Percentiles rank a stretch among this genome's conserved stretches.
Conservation (phyloP, 345 rosid genomes). For the Psidium guajava region DNA sequence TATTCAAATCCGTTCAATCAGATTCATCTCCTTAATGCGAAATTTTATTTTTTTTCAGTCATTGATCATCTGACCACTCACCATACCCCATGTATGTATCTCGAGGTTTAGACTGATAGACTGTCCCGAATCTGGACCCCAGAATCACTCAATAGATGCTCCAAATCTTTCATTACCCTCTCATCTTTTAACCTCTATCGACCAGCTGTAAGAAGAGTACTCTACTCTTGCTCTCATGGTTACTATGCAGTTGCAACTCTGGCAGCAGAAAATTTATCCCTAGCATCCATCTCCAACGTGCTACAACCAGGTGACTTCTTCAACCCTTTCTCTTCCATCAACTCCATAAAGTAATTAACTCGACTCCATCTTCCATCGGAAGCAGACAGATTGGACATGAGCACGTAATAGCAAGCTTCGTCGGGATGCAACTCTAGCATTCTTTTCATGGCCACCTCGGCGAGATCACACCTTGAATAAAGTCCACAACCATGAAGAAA, state of each 20-base stretch:
- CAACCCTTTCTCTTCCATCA: conserved; percentile 62
- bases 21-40: not conserved
- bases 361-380: conserved; percentile 75
- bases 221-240: not conserved
- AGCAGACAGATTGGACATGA: conserved; percentile 67
- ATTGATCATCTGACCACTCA: not conserved
- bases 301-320: conserved; percentile 52
- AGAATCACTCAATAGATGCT: not conserved
- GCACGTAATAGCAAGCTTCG: conserved; percentile 72
- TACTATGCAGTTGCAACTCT: conserved; percentile 8
- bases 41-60: not conserved
- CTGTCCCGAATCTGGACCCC: not conserved
- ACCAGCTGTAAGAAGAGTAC: not conserved
- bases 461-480: conserved; percentile 80
- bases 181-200: not conserved
- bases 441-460: conserved; percentile 49
- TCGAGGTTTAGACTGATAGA: not conserved
- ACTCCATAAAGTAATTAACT: conserved; percentile 47
- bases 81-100: not conserved
- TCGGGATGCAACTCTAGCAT: conserved; percentile 56
- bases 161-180: not conserved
- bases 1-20: not conserved
- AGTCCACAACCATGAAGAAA: conserved; percentile 87
- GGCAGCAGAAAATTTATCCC: conserved; percentile 2
- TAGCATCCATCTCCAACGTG: conserved; percentile 31